Evolutionary conservation across 2,329 filamentous ascomycete species (phyloP).

Genomic region (Xylariales sp.): DNA sequence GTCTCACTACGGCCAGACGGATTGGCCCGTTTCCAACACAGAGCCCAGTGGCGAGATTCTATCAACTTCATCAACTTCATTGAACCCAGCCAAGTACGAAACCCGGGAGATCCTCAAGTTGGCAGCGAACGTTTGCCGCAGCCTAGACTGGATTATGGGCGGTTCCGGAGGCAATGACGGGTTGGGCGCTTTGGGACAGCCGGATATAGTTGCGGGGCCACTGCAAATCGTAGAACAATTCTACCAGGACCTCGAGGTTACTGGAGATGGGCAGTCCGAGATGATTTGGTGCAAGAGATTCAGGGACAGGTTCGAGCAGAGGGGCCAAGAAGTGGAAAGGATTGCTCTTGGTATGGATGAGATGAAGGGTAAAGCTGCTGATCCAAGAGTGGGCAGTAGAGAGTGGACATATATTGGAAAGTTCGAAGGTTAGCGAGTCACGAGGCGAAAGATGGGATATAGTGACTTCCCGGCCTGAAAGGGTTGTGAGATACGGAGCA

Average conservation of each 20-base stretch:
- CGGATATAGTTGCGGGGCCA: conserved; percentile 22
- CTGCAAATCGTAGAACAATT: conserved; percentile 21
- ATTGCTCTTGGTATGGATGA: neutral
- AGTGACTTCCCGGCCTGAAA: too few species aligned
- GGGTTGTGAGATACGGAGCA: too few species aligned
- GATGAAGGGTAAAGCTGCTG: too few species aligned
- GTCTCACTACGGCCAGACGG: conserved; percentile 33
- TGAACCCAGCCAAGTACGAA: conserved; percentile 37
- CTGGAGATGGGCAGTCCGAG: conserved; percentile 19
- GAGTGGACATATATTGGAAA: too few species aligned
- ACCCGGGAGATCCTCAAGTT: conserved; percentile 35
- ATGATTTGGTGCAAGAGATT: conserved; percentile 20
- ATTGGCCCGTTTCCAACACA: neutral
- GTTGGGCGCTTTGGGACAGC: conserved; percentile 10
- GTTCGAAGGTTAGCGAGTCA: too few species aligned
- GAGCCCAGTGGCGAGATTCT: neutral
- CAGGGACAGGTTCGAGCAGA: conserved; percentile 14
- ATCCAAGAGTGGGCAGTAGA: too few species aligned
- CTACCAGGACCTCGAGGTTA: conserved; percentile 15
- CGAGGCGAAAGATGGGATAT: too few species aligned
- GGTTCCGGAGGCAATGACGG: conserved; percentile 5
- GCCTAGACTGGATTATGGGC: conserved; percentile 42
- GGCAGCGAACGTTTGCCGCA: conserved; percentile 46
- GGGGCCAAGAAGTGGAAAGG: conserved; percentile 11
- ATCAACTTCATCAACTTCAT: conserved; percentile 12